Conservation (phyloP, 208 protist species). For the Porcisia deanei region DNA sequence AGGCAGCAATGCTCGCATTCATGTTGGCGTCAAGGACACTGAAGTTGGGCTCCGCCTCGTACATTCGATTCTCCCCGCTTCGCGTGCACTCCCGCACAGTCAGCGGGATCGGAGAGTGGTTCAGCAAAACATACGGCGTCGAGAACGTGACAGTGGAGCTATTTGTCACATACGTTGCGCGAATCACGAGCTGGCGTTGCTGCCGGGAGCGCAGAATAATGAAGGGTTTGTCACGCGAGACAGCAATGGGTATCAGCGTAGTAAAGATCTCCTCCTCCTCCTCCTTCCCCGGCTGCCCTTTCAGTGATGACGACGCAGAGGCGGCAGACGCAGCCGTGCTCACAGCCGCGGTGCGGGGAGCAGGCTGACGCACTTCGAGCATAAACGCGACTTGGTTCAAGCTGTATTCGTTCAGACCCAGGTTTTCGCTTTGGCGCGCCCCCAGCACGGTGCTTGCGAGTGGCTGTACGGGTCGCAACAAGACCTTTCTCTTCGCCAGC, state of each 20-base stretch:
- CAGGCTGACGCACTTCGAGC: slow-evolving; percentile 45
- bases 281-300: slow-evolving; percentile 3
- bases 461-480: slow-evolving; percentile 19
- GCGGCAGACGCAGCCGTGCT: background rate
- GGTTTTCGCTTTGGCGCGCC: slow-evolving; percentile 36
- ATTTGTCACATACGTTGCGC: slow-evolving; percentile 21
- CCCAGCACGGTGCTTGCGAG: slow-evolving; percentile 40
- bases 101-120: slow-evolving; percentile 72
- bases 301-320: slow-evolving; percentile 18
- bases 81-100: slow-evolving; percentile 60
- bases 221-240: slow-evolving; percentile 21
- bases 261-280: slow-evolving; percentile 33
- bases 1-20: slow-evolving; percentile 54
- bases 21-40: slow-evolving; percentile 53
- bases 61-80: slow-evolving; percentile 36
- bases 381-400: slow-evolving; percentile 38
- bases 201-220: slow-evolving; percentile 34
- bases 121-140: slow-evolving; percentile 72
- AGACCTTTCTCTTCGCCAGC: slow-evolving; percentile 20
- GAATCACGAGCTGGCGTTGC: slow-evolving; percentile 48
- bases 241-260: slow-evolving; percentile 18
- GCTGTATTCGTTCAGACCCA: slow-evolving; percentile 34
- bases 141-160: slow-evolving; percentile 48
- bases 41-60: slow-evolving; percentile 54
- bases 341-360: background rate